Conservation (phyloP, 805 yeast species). For the Yamadazyma sp. region DNA sequence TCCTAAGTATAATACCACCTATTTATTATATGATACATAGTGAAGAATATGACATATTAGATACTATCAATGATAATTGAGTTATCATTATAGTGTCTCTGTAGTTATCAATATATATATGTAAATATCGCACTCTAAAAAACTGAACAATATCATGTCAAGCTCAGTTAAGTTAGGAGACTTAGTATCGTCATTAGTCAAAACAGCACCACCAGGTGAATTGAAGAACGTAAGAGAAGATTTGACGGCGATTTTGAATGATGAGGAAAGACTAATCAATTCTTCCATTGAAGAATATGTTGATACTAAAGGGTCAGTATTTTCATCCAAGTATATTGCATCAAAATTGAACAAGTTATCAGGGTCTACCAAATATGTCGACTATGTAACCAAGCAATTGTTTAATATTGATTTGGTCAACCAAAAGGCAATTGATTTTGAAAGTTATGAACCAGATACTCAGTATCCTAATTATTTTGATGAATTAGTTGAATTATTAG, state of each 20-base stretch:
- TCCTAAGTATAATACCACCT: constrained; percentile 56
- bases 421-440: constrained; percentile 48
- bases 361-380: constrained; percentile 46
- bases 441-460: constrained; percentile 19
- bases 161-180: constrained; percentile 2
- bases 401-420: constrained; percentile 60
- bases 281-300: constrained; percentile 27
- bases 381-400: constrained; percentile 43
- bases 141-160: no score
- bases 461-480: constrained; percentile 28
- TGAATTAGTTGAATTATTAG: constrained; percentile 30
- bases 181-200: constrained; percentile 28
- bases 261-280: constrained; percentile 18
- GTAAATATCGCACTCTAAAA: no score
- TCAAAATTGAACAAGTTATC: constrained; percentile 29
- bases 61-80: no score
- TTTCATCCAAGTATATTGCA: constrained; percentile 30
- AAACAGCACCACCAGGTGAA: constrained; percentile 40
- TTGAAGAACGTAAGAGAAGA: constrained; percentile 24
- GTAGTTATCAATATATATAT: no score
- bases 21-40: no score
- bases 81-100: no score
- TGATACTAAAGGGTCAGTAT: constrained; percentile 26
- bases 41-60: no score
- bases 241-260: constrained; percentile 21